phyloP scores from a whole-genome alignment of 2,329 filamentous ascomycete species.

The Escovopsis weberi region DNA sequence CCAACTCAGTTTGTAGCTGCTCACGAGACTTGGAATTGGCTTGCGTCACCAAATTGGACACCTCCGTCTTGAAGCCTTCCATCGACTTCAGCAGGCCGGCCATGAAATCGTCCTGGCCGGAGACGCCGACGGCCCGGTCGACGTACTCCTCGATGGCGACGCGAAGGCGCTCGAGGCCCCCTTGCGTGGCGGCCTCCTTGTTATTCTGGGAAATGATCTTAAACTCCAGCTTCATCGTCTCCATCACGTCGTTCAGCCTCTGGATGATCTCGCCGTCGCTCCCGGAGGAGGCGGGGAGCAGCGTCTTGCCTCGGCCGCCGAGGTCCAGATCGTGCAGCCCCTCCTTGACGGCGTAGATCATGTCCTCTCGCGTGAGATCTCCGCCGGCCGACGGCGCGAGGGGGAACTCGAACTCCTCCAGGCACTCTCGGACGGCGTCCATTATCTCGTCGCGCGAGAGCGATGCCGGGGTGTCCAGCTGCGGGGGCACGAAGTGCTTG shows the following conservation, averaged over 20 bases:
- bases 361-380: conserved; percentile 43
- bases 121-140: conserved; percentile 52
- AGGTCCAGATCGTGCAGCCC: conserved; percentile 39
- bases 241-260: conserved; percentile 51
- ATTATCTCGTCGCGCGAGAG: conserved; percentile 74
- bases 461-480: conserved; percentile 51
- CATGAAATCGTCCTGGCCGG: conserved; percentile 65
- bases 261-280: conserved; percentile 36
- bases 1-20: conserved; percentile 67
- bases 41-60: conserved; percentile 17
- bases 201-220: conserved; percentile 47
- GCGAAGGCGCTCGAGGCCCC: conserved; percentile 70
- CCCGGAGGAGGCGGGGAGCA: conserved; percentile 23
- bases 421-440: conserved; percentile 67
- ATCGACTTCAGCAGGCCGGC: conserved; percentile 51
- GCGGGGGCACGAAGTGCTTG: conserved; percentile 63
- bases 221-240: conserved; percentile 44
- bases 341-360: conserved; percentile 49
- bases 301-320: conserved; percentile 23
- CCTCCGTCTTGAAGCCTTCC: conserved; percentile 51
- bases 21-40: conserved; percentile 35
- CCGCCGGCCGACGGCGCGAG: conserved; percentile 42
- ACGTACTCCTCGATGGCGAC: conserved; percentile 70
- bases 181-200: conserved; percentile 72
- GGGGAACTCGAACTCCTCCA: conserved; percentile 73